Base-by-base conservation (phyloP, 1,284 basidiomycete genomes). In the Exsudoporus floridanus region DNA sequence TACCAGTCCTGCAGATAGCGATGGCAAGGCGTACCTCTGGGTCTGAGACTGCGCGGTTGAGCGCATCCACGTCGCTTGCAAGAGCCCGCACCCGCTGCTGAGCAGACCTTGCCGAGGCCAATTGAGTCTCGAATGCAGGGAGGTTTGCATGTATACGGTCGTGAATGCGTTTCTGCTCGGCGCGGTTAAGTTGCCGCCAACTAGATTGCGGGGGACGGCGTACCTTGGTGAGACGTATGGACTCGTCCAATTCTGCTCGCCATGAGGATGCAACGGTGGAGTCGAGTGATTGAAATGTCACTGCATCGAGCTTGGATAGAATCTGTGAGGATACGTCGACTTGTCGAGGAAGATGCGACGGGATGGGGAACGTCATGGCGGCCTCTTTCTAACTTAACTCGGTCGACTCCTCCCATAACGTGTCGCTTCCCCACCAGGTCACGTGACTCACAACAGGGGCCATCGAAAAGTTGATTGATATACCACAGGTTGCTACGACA, bases 291-390 rank as follows among this genome's bases (percentile, higher is more conserved):
- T 81, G 74, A 52, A 72, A 69, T 5, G 80, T 79, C 7, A 81
- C 80, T 33, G 81, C 76, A 54, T 87, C 84, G 43, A 92, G 77
- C 66, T 82, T 86, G 40, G 79, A 76, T 40, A 92, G 76, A 30
- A 91, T 81, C 52, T 76, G 75, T 0, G 86, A 86, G 16, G 86
- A 84, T 9, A 84, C 77, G 70, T 88, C 86, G 46, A 70, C 57
- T 59, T 81, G 78, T 45, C 82, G 80, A 25, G 87, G 86, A 38
- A 89, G 74, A 70, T 90, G 86, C 16, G 80, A 67, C 54, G 86
- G 87, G 56, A 88, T 62, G 49, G 82, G 80, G 68, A 89, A 88
- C 34, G 87, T 82, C 87, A 90, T 90, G 60, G 6, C 45, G 31
- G 52, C 50, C 18, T 25, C 36, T 18, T 25, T 47, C 23, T 33